These are phyloP conservation scores for Pleurotus platypus DNA, from an alignment of 768 basidiomycete genomes.

Conservation along the genomic window DNA sequence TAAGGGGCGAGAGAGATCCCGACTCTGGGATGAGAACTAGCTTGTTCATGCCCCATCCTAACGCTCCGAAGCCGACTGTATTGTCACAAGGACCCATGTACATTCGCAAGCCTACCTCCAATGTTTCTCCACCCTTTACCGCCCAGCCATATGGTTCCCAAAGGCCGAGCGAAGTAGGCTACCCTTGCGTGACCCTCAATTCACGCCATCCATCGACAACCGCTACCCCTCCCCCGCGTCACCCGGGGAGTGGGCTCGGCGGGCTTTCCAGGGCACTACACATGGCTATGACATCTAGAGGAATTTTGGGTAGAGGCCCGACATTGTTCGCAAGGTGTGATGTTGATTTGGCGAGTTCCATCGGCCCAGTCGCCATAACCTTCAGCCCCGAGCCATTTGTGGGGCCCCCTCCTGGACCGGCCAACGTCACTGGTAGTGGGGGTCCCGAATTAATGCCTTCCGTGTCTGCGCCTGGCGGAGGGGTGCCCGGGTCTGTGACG, in stretches of 20 bases:
- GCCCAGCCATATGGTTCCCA: slow-evolving; percentile 5
- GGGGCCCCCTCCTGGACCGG: slow-evolving; percentile 8
- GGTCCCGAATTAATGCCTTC: too few species aligned
- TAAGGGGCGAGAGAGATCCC: slow-evolving; percentile 24
- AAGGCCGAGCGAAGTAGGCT: neutral
- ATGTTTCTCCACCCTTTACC: slow-evolving; percentile 3
- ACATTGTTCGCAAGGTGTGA: slow-evolving; percentile 64
- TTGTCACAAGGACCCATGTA: slow-evolving; percentile 60
- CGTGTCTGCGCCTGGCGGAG: too few species aligned
- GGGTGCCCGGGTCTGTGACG: too few species aligned
- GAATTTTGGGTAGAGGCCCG: slow-evolving; percentile 24
- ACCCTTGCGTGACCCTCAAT: slow-evolving; percentile 7
- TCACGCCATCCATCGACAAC: slow-evolving; percentile 6
- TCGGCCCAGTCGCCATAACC: slow-evolving; percentile 57
- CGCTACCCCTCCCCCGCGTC: slow-evolving; percentile 16
- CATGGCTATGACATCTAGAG: neutral
- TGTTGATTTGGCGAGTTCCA: slow-evolving; percentile 42
- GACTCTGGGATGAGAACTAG: slow-evolving; percentile 23
- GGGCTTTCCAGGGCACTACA: neutral
- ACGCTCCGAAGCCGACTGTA: slow-evolving; percentile 36
- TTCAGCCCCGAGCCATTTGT: slow-evolving; percentile 53
- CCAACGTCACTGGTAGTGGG: neutral
- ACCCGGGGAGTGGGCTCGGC: neutral
- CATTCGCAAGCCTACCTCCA: slow-evolving; percentile 27
- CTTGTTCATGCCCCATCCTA: slow-evolving; percentile 43